A percentile compares a stretch with the other conserved stretches of the same genome.
These are phyloP conservation scores for Rhipidocladum racemiflorum DNA, from an alignment of 176 grass and related monocot species.

Conservation along the genomic window DNA sequence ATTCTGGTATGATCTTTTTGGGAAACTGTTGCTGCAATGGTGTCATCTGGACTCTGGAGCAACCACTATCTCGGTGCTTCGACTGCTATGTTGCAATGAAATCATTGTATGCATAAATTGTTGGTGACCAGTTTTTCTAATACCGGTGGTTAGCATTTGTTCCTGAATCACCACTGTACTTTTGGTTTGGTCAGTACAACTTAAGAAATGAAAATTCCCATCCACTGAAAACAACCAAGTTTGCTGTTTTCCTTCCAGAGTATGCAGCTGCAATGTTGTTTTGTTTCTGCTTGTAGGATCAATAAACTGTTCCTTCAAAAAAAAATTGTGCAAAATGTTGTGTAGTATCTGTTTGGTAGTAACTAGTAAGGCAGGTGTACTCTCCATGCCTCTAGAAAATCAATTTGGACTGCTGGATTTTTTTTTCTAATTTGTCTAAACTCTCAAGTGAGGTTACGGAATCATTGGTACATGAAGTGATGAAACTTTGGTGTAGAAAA, in stretches of 20 bases:
- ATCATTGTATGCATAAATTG: not conserved
- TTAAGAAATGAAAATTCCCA: not conserved
- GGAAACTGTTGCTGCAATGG: not conserved
- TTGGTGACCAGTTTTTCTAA: not conserved
- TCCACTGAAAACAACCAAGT: not conserved
- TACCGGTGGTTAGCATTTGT: not conserved
- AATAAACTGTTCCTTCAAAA: not conserved
- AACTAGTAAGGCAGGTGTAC: not conserved
- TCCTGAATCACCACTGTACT: not conserved
- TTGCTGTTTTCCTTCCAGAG: not conserved
- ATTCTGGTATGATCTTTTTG: not conserved
- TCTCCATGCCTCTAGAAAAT: not conserved
- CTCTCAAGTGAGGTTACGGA: not conserved
- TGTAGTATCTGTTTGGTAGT: not conserved
- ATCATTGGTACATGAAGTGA: not conserved
- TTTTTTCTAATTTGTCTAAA: not conserved
- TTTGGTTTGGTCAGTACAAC: not conserved
- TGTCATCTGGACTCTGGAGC: not conserved
- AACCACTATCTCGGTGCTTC: not conserved
- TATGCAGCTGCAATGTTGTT: not conserved
- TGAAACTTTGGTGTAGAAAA: not conserved
- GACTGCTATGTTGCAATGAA: not conserved
- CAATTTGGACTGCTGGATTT: not conserved
- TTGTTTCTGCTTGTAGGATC: not conserved
- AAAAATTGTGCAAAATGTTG: not conserved